Evolutionary conservation across 352 stramenopile species (phyloP), one percentile per base, ranked within the genome.

Genomic region (Blastocystis sp.): DNA sequence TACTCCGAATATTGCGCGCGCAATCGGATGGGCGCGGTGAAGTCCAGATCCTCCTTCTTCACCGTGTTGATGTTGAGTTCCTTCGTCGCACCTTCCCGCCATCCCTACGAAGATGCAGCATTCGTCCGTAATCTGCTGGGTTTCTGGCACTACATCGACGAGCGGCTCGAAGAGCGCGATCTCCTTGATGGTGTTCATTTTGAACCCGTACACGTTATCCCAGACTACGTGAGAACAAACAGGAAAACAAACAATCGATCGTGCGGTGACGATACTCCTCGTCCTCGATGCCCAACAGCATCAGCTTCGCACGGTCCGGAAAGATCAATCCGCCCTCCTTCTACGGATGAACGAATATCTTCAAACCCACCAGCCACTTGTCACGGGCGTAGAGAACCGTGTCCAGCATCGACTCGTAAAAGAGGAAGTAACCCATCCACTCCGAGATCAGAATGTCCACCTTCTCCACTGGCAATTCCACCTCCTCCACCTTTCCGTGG

Each of bases 121-220:
- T 27, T 93, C 89, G 81, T 96, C 91, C 38, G 93, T 95, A 21
- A 97, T 89, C 24, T 97, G 73, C 14, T 92, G 90, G 16, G 97
- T 94, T 76, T 89, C 90, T 81, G 96, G 92, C 29, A 99, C 94
- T 4, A 95, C 94, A 89, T 98, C 95, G 48, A 99, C 95, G 7
- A 98, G 91, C 14, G 96, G 95, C 89, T 99, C 96, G 29, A 91
- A 91, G 86, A 98, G 92, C 63, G 95, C 95, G 65, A 97, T 95
- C 77, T 97, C 91, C 88, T 97, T 96, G 88, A 99, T 97, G 85
- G 91, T 94, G 88, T 91, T 97, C 95, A 98, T 98, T 88, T 99
- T 94, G 87, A 98, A 98, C 64, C 96, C 96, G 90, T 98, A 98
- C 4, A 99, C 96, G 88, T 97, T 93, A 64, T 97, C 91, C 96